These are phyloP conservation scores for Citrus medica DNA, from an alignment of 345 rosid species.

Conservation along the genomic window DNA sequence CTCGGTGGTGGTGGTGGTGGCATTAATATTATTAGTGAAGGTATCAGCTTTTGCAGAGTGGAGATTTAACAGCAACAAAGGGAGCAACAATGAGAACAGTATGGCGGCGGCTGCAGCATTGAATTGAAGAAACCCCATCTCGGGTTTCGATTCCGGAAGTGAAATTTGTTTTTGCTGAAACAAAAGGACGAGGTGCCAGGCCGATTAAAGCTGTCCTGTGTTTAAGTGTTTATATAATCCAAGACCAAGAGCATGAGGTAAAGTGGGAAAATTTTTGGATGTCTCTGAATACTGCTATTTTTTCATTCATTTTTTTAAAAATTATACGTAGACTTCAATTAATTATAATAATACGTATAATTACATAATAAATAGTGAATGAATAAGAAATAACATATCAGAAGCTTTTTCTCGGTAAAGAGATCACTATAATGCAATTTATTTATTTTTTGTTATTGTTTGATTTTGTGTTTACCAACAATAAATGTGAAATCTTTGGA, in stretches of 20 bases:
- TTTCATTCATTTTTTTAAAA: too few relatives aligned
- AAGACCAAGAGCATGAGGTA: neutral
- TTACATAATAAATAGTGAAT: too few relatives aligned
- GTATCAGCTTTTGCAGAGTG: constrained; percentile 15
- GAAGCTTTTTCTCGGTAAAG: too few relatives aligned
- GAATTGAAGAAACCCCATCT: constrained; percentile 31
- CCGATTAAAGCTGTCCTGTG: constrained; percentile 21
- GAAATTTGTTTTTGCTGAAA: neutral
- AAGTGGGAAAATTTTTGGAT: neutral
- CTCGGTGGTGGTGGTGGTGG: neutral
- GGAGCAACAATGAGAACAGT: constrained; percentile 4
- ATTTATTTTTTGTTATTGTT: neutral
- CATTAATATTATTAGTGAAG: neutral
- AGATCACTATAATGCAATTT: too few relatives aligned
- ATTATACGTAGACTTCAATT: too few relatives aligned
- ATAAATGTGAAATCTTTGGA: constrained; percentile 2
- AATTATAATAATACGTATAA: too few relatives aligned
- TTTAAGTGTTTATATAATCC: constrained; percentile 19
- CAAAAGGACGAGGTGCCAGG: constrained; percentile 13
- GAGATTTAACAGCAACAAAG: constrained; percentile 5
- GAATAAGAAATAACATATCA: too few relatives aligned
- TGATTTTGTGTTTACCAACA: neutral
- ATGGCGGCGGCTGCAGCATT: neutral
- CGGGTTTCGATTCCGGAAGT: constrained; percentile 17
- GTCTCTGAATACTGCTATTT: too few relatives aligned